Percentiles rank a stretch among this genome's conserved stretches.
phyloP scores from a whole-genome alignment of 176 grass and related monocot species.

The Hsuehochloa calcarea region DNA sequence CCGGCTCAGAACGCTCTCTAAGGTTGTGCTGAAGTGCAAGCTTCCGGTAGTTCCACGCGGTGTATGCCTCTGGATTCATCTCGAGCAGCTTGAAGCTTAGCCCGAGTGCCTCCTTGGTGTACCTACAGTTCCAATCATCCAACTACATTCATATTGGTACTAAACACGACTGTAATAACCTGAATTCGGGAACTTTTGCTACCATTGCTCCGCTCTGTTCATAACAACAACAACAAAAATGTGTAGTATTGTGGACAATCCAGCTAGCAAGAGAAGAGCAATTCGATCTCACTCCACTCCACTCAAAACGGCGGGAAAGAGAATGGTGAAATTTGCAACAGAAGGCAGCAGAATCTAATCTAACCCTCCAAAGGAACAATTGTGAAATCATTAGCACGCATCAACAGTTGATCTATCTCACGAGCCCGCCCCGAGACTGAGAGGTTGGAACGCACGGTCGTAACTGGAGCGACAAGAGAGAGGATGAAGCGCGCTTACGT shows the following conservation, averaged over 20 bases:
- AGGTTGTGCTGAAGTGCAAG: constrained; percentile 70
- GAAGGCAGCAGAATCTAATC: background rate
- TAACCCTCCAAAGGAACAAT: background rate
- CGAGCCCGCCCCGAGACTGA: background rate
- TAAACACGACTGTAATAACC: background rate
- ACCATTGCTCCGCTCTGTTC: background rate
- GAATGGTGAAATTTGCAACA: background rate
- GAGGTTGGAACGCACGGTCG: background rate
- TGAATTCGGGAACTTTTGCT: background rate
- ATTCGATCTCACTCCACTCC: no score
- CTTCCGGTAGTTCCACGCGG: constrained; percentile 89
- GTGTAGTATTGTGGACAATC: no score
- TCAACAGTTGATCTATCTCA: background rate
- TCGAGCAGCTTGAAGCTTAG: constrained; percentile 83
- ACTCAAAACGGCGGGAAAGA: background rate
- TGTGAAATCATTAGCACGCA: background rate
- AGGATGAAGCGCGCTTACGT: constrained; percentile 36
- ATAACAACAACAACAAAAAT: background rate
- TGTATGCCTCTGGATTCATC: constrained; percentile 88
- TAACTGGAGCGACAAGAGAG: background rate
- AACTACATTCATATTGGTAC: background rate
- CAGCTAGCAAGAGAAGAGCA: no score
- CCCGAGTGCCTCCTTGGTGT: constrained; percentile 71
- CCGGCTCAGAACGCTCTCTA: constrained; percentile 49
- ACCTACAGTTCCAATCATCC: constrained; percentile 32